A percentile compares a stretch with the other conserved stretches of the same genome.
Evolutionary conservation across 2,329 filamentous ascomycete species (phyloP).

Genomic region (Ophiosphaerella herpotricha): DNA sequence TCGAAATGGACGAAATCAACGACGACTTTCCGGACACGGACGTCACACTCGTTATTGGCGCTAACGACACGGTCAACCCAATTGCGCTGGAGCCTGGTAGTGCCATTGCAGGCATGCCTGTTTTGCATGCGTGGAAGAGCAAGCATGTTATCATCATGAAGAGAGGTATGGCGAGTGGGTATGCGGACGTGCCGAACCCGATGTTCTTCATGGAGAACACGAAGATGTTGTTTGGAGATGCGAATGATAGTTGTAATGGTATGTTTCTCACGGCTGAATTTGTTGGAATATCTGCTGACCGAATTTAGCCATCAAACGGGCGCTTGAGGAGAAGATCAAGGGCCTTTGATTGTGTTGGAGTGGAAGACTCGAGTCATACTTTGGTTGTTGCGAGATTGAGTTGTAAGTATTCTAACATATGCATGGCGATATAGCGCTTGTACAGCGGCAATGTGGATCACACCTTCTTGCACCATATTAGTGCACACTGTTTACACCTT

Average conservation of each 20-base stretch:
- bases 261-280: conserved; percentile 7
- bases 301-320: conserved; percentile 44
- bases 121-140: conserved; percentile 90
- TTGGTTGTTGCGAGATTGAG: too few species aligned
- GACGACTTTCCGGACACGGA: conserved; percentile 88
- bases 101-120: conserved; percentile 89
- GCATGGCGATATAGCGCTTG: too few species aligned
- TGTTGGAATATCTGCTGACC: conserved; percentile 8
- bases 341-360: conserved; percentile 20
- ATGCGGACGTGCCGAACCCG: conserved; percentile 88
- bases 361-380: too few species aligned
- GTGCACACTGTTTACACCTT: too few species aligned
- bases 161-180: conserved; percentile 84
- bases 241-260: conserved; percentile 79
- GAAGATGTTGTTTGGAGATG: conserved; percentile 91
- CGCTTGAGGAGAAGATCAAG: conserved; percentile 42
- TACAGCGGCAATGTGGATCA: too few species aligned
- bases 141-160: conserved; percentile 96
- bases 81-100: conserved; percentile 83
- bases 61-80: conserved; percentile 91
- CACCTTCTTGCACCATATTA: too few species aligned
- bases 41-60: conserved; percentile 84
- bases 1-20: conserved; percentile 97
- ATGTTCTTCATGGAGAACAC: conserved; percentile 93
- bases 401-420: too few species aligned